Base-by-base conservation (phyloP, 345 rosid species). In the Lepidium sativum region DNA sequence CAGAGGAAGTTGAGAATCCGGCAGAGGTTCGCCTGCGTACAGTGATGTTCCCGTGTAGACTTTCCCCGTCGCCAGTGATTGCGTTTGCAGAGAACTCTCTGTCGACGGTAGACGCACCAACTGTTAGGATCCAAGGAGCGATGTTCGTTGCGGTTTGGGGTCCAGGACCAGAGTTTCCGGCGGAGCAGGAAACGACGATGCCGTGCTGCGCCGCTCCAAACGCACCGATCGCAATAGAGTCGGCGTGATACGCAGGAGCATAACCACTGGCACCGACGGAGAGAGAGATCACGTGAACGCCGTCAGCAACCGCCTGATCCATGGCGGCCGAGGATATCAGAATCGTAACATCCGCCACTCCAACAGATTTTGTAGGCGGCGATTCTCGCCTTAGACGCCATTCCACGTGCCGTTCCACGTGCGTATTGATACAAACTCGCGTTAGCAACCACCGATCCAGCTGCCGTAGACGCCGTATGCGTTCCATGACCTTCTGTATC, bases 401-500 rank as follows among this genome's bases (percentile, higher is more conserved):
- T 85, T 11, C 99, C 97, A 16, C 95, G 85, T 20, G 99, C 99
- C 42, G 79, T 83, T 3, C 99, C 99, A 0, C 1, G 20, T 0
- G 99, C 97, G 53, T 77, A 90, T 0, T 78, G 56, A 45, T 39
- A 84, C 35, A 94, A 75, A 53, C 95, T 82, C 25, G 97, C 92
- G 59, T 86, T 83, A 0, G 69, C 27, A 1, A 86, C 97, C 4
- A 75, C 61, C 17, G 92, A 80, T 17, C 99, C 99, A 6, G 88
- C 89, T 0, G 97, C 96, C 2, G 97, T 88, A 0, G 99, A 90
- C 5, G 99, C 82, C 2, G 97, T 94, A 37, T 94, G 96, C 1
- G 89, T 94, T 0, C 97, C 96, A 51, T 94, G 99, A 2, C 96
- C 97, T 17, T 82, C 92, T 2, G 96, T 85, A 64, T 94, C 99